Percentiles rank a stretch among this genome's conserved stretches.
phyloP scores from a whole-genome alignment of 1,284 basidiomycete genomes.

The Moesziomyces globuligerus region DNA sequence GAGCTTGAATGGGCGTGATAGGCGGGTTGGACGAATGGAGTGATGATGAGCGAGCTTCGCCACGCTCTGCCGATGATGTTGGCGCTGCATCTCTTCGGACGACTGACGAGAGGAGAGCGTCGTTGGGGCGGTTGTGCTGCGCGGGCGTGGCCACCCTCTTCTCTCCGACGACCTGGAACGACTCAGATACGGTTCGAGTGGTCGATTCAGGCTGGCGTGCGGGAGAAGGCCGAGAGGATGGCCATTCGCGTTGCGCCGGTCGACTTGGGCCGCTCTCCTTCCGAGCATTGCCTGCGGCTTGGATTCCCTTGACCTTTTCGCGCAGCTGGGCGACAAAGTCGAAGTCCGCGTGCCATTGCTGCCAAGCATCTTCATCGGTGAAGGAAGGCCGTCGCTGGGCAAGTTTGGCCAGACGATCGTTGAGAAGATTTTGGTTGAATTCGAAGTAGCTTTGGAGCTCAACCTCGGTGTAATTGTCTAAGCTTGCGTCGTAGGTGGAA shows the following conservation, averaged over 20 bases:
- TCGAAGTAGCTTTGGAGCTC: conserved; percentile 6
- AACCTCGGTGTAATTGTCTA: conserved; percentile 4
- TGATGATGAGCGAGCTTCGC: background rate
- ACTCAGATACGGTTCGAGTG: conserved; percentile 13
- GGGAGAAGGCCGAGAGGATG: background rate
- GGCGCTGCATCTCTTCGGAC: background rate
- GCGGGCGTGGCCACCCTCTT: conserved; percentile 7
- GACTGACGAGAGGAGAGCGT: background rate
- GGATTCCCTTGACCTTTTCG: background rate
- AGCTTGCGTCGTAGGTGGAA: background rate
- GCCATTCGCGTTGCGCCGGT: background rate
- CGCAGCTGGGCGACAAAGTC: background rate
- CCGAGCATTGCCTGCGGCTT: background rate
- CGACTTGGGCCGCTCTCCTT: background rate
- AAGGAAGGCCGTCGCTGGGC: background rate
- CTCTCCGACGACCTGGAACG: conserved; percentile 35
- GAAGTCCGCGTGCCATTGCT: background rate
- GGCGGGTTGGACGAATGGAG: too few species aligned
- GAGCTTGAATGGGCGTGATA: background rate
- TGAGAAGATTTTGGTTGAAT: background rate
- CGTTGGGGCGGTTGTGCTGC: background rate
- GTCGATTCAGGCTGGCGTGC: background rate
- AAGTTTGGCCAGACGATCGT: background rate
- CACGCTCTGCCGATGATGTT: background rate
- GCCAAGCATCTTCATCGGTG: conserved; percentile 3